Evolutionary conservation across 805 yeast genomes (phyloP), one percentile per base, ranked within the genome.

Genomic region (Zygotorulaspora chibaensis): DNA sequence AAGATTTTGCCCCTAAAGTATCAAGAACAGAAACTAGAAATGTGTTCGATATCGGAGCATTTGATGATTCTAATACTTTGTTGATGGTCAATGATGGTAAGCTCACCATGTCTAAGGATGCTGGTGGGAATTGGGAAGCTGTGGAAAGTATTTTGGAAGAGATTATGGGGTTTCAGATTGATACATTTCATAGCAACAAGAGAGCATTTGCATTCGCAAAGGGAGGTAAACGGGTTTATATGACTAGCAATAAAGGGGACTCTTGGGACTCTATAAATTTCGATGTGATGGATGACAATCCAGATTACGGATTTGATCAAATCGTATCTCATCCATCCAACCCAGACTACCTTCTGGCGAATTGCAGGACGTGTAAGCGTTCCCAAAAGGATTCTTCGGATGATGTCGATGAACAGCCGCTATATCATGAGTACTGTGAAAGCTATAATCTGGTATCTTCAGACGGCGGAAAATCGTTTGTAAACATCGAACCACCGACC

Each of bases 1-100:
- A 48, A 26, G 51, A 48, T 10, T 58, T 54, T 47, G n/a, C 30
- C 31, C 64, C 63, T 12, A 47, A 35, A 18, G 57, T 60, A 8
- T 50, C 48, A 1, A 42, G 40, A 38, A 38, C 50, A 4, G 35
- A 36, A 13, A 17, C 41, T 8, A 23, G 37, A n/a, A 8, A 15
- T 8, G 31, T 44, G 10, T 42, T 35, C 25, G 35, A 30, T 23
- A 36, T 58, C 18, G 42, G 41, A 35, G 46, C 54, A 2, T 77
- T 81, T 52, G 83, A 80, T 51, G 85, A 81, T 54, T 74, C 84
- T 0, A 55, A 75, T 0, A 69, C 67, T n/a, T 47, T 78, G 3
- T 41, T 81, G 25, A 55, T 55, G 6, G 47, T 68, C 20, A 57
- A 59, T 6, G 55, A 65, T 1, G 35, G 46, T 1, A 48, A 42